Conservation (phyloP, 2,329 filamentous ascomycete species). For the Clonostachys chloroleuca region DNA sequence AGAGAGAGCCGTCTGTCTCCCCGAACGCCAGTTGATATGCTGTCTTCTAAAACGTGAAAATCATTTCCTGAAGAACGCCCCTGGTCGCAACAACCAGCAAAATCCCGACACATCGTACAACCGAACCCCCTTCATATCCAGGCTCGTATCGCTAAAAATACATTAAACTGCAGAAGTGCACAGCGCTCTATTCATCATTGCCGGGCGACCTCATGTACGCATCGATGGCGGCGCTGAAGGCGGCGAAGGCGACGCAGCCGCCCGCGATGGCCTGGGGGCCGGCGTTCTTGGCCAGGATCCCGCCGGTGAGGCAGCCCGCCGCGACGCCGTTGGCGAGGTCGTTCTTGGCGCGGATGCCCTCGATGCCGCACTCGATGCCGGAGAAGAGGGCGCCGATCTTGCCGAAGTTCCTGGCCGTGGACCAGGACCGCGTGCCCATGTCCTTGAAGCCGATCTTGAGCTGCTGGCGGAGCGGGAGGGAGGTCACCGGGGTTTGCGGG, state of each 20-base stretch:
- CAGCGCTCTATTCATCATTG: slow-evolving; percentile 40
- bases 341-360: slow-evolving; percentile 89
- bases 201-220: slow-evolving; percentile 78
- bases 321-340: slow-evolving; percentile 84
- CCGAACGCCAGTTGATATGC: too few species aligned
- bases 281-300: slow-evolving; percentile 78
- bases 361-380: slow-evolving; percentile 93
- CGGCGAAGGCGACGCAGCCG: slow-evolving; percentile 90
- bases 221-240: slow-evolving; percentile 89
- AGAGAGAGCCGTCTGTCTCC: too few species aligned
- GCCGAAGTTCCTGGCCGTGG: slow-evolving; percentile 90
- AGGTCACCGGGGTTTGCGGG: slow-evolving; percentile 37
- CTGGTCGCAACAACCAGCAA: too few species aligned
- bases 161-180: not conserved
- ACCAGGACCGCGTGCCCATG: slow-evolving; percentile 82
- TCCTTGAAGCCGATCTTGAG: slow-evolving; percentile 84
- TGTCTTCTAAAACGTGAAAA: too few species aligned
- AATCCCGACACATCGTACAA: too few species aligned
- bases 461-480: slow-evolving; percentile 81
- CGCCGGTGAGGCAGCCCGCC: slow-evolving; percentile 88
- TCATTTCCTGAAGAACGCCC: too few species aligned
- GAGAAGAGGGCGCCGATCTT: slow-evolving; percentile 87
- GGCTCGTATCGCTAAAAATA: too few species aligned
- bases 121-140: too few species aligned
- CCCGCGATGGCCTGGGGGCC: slow-evolving; percentile 85